A percentile compares a stretch with the other conserved stretches of the same genome.
Conservation (phyloP, 2,329 filamentous ascomycete species). For the Diplodia mutila region DNA sequence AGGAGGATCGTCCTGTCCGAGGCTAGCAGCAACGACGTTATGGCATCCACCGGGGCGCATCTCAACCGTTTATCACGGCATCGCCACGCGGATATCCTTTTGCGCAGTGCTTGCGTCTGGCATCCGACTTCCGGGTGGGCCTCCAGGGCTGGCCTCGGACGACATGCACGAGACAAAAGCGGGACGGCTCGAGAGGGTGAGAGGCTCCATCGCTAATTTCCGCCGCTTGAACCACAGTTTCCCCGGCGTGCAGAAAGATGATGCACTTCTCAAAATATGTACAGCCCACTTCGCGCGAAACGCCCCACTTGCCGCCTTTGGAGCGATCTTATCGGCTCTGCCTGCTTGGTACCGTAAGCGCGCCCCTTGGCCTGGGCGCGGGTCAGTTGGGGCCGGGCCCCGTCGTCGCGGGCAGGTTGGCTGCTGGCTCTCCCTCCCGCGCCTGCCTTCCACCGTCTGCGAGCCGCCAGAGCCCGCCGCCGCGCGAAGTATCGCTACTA, state of each 20-base stretch:
- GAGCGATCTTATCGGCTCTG: slow-evolving; percentile 21
- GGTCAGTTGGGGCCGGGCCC: background rate
- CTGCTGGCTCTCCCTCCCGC: background rate
- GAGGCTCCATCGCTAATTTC: slow-evolving; percentile 21
- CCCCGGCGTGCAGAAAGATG: slow-evolving; percentile 23
- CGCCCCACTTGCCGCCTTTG: slow-evolving; percentile 25
- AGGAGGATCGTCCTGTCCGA: slow-evolving; percentile 15
- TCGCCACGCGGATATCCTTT: slow-evolving; percentile 17
- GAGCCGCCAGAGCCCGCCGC: background rate
- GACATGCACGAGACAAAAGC: slow-evolving; percentile 22
- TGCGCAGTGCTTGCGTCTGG: slow-evolving; percentile 1
- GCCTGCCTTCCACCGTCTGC: background rate
- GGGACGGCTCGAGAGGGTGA: slow-evolving; percentile 15
- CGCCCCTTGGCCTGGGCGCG: slow-evolving; percentile 17
- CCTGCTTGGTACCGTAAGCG: slow-evolving; percentile 3
- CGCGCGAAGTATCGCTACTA: background rate
- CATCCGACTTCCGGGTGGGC: slow-evolving; percentile 18
- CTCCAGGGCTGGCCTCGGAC: slow-evolving; percentile 4
- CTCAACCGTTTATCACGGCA: slow-evolving; percentile 22
- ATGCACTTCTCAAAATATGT: slow-evolving; percentile 17
- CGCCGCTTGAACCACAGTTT: slow-evolving; percentile 9
- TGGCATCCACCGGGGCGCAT: slow-evolving; percentile 10
- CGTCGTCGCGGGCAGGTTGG: background rate
- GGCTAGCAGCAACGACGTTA: slow-evolving; percentile 14
- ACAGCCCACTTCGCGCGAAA: slow-evolving; percentile 26